A percentile compares a stretch with the other conserved stretches of the same genome.
phyloP scores from a whole-genome alignment of 1,139 yeast species.

The Ogataea hybrid region DNA sequence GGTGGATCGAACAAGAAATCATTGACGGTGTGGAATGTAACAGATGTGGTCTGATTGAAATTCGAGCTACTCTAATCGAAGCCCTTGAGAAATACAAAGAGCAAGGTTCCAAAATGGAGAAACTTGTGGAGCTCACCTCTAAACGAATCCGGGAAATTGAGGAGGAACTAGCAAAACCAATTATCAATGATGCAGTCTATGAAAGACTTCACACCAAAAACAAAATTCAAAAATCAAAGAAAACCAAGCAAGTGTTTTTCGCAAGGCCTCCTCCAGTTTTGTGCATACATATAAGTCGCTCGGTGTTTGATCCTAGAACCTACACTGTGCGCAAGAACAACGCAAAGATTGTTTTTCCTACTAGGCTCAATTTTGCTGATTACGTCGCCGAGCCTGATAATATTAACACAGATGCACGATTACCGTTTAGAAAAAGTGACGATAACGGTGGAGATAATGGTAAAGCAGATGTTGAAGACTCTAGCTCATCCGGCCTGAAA shows the following conservation, averaged over 20 bases:
- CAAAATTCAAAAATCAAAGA: conserved; percentile 71
- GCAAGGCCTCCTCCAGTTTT: conserved; percentile 83
- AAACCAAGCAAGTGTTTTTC: conserved; percentile 77
- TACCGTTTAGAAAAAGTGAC: conserved; percentile 66
- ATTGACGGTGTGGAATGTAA: conserved; percentile 93
- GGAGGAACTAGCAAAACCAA: conserved; percentile 56
- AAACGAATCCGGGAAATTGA: conserved; percentile 56
- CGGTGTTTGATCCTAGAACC: conserved; percentile 86
- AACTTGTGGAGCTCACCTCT: conserved; percentile 45
- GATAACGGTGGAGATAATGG: conserved; percentile 26
- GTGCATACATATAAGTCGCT: conserved; percentile 84
- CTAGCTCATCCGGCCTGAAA: conserved; percentile 35
- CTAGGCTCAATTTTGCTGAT: conserved; percentile 59
- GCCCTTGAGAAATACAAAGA: conserved; percentile 37
- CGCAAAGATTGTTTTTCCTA: conserved; percentile 76
- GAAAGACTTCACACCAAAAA: conserved; percentile 71
- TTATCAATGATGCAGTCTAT: conserved; percentile 78
- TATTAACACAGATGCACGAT: conserved; percentile 76
- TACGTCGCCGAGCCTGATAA: conserved; percentile 71
- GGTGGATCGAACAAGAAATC: conserved; percentile 78
- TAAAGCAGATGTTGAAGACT: conserved; percentile 4
- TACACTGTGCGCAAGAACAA: conserved; percentile 82
- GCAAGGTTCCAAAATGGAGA: conserved; percentile 23
- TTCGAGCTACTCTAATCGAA: conserved; percentile 47
- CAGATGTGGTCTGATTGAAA: conserved; percentile 75